phyloP scores from a whole-genome alignment of 2,329 filamentous ascomycete species.

The Ustulina deusta region DNA sequence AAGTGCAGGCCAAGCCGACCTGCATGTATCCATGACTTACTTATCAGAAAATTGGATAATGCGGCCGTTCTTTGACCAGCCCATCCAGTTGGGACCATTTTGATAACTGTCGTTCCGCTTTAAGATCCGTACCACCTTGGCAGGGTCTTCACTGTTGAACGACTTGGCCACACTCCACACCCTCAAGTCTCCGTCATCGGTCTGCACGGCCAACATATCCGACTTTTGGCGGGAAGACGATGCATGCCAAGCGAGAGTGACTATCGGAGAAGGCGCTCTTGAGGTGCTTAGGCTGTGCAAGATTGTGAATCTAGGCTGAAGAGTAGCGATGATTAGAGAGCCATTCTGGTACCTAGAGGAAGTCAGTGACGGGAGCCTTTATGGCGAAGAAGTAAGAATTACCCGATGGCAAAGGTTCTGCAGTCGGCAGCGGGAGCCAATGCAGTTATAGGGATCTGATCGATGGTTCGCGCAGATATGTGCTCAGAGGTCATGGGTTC shows the following conservation, averaged over 20 bases:
- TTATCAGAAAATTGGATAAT: slow-evolving; percentile 92
- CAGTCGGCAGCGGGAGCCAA: slow-evolving; percentile 90
- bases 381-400: slow-evolving; percentile 48
- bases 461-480: slow-evolving; percentile 87
- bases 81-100: slow-evolving; percentile 91
- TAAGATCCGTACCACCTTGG: slow-evolving; percentile 88
- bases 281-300: slow-evolving; percentile 91
- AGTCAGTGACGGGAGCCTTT: slow-evolving; percentile 35
- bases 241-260: slow-evolving; percentile 92
- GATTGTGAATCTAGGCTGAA: slow-evolving; percentile 94
- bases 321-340: slow-evolving; percentile 86
- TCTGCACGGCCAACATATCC: slow-evolving; percentile 96
- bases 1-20: slow-evolving; percentile 61
- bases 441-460: slow-evolving; percentile 93
- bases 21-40: slow-evolving; percentile 64
- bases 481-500: slow-evolving; percentile 94
- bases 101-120: slow-evolving; percentile 81
- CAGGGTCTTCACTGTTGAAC: slow-evolving; percentile 76
- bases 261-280: slow-evolving; percentile 85
- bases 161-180: slow-evolving; percentile 97
- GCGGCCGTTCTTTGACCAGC: slow-evolving; percentile 97
- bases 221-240: slow-evolving; percentile 96
- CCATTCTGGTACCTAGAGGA: slow-evolving; percentile 87
- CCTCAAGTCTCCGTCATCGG: slow-evolving; percentile 88
- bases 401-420: slow-evolving; percentile 96